A percentile compares a stretch with the other conserved stretches of the same genome.
phyloP scores from a whole-genome alignment of 2,329 filamentous ascomycete species.

The Ceratocystiopsis brevicomis region DNA sequence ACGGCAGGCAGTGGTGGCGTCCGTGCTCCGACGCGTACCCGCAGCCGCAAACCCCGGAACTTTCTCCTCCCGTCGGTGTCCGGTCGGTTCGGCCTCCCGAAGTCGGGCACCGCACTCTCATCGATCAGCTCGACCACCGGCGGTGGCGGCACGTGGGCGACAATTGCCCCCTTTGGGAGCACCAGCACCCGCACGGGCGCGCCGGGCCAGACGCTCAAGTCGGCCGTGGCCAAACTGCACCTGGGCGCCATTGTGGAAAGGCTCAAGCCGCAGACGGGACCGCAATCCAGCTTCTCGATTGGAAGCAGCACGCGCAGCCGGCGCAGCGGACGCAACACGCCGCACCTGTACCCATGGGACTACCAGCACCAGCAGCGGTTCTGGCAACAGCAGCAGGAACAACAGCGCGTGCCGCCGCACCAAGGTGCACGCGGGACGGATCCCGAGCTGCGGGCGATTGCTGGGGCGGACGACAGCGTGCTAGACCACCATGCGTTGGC shows the following conservation, averaged over 20 bases:
- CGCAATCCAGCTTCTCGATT: background rate
- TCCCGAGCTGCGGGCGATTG: conserved; percentile 8
- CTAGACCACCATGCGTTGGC: too few relatives aligned
- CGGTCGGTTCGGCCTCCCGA: background rate
- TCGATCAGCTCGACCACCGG: background rate
- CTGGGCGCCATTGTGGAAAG: conserved; percentile 1
- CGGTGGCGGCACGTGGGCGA: conserved; percentile 1
- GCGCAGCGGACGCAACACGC: conserved; percentile 1
- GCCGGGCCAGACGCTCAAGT: background rate
- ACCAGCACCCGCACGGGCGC: background rate
- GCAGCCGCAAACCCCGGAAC: too few relatives aligned
- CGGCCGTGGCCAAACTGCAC: conserved; percentile 3
- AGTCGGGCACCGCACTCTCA: too few relatives aligned
- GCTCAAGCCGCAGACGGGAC: background rate
- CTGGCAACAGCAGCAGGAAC: too few relatives aligned
- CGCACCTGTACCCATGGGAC: conserved; percentile 12
- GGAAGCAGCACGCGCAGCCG: background rate
- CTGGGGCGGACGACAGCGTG: background rate
- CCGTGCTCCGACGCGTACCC: too few relatives aligned
- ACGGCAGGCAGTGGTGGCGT: too few relatives aligned
- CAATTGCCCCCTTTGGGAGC: conserved; percentile 2
- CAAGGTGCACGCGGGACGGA: conserved; percentile 5
- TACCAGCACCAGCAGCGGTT: conserved; percentile 4
- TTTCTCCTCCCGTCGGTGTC: background rate
- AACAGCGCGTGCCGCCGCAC: too few relatives aligned